Base-by-base conservation (phyloP, 495 filamentous ascomycete species). In the Trichoderma parareesei region DNA sequence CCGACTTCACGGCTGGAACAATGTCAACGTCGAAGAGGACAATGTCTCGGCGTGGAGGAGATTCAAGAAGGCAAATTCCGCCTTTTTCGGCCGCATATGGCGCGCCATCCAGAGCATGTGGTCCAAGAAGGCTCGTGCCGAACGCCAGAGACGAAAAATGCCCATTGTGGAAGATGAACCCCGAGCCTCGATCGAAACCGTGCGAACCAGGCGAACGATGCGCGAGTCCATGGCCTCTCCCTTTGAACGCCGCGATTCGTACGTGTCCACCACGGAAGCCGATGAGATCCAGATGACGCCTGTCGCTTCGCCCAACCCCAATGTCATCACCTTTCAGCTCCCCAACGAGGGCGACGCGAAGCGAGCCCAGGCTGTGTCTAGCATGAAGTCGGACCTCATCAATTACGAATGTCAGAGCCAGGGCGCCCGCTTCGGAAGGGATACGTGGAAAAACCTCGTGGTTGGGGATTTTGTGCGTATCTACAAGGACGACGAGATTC, bases 381-480 rank as follows among this genome's bases (percentile, higher is more conserved):
- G 71, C 38, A 65, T 76, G 60, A 80, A 75, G 67, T 79, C 79
- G 4, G 76, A 78, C 64, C 61, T 85, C 59, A 76, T 85, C 64
- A 83, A 85, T 68, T 73, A 73, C 38, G 71, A 81, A 7, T 4
- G 72, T 11, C 70, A 71, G n/a, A 62, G 74, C 1, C 71, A 73
- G 18, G 81, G 81, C 8, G 77, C 93, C 60, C 82, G 86, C 59
- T 99, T 99, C 74, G 93, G 94, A 73, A 88, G 87, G 67, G 94
- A 96, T 68, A 86, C 85, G 63, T 99, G 95, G 95, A 99, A 99
- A 73, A 96, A 86, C 71, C 83, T 98, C 35, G 87, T 96, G 69
- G 93, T 98, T 53, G 95, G 95, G 44, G 95, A 99, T 75, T 98
- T 96, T 74, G 89, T 99, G 59, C 90, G 95, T 64, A 83, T 99